These are phyloP conservation scores for Saccharomycopsis javanensis DNA, from an alignment of 805 yeast genomes.

Conservation along the genomic window DNA sequence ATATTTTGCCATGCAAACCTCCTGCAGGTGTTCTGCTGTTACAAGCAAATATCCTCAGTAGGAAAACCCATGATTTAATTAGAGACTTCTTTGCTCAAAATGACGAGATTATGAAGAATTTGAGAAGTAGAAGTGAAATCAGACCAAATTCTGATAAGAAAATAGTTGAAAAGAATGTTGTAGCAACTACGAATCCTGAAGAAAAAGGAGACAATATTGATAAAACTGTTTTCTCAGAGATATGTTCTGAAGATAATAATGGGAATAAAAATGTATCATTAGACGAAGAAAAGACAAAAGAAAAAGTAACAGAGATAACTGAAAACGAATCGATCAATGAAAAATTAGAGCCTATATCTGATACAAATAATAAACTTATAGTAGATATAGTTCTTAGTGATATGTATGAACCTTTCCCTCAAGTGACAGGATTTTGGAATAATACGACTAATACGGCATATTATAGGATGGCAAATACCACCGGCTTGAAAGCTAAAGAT, in stretches of 20 bases:
- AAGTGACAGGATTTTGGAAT: constrained; percentile 40
- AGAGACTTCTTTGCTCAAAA: constrained; percentile 36
- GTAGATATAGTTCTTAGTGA: constrained; percentile 69
- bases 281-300: background rate
- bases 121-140: constrained; percentile 3
- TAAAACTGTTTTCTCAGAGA: background rate
- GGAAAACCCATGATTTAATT: constrained; percentile 49
- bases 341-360: background rate
- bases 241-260: background rate
- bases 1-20: constrained; percentile 68
- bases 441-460: constrained; percentile 70
- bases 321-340: background rate
- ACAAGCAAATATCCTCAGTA: constrained; percentile 80
- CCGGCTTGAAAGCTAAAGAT: constrained; percentile 73
- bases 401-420: constrained; percentile 66
- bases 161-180: background rate
- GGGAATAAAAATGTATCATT: background rate
- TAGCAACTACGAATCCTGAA: background rate
- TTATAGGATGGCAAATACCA: constrained; percentile 87
- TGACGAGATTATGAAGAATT: constrained; percentile 5
- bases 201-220: background rate
- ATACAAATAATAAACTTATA: background rate
- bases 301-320: background rate
- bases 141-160: background rate
- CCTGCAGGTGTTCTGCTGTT: constrained; percentile 71